Conservation (phyloP, 768 basidiomycete species). For the Mycena crocata region DNA sequence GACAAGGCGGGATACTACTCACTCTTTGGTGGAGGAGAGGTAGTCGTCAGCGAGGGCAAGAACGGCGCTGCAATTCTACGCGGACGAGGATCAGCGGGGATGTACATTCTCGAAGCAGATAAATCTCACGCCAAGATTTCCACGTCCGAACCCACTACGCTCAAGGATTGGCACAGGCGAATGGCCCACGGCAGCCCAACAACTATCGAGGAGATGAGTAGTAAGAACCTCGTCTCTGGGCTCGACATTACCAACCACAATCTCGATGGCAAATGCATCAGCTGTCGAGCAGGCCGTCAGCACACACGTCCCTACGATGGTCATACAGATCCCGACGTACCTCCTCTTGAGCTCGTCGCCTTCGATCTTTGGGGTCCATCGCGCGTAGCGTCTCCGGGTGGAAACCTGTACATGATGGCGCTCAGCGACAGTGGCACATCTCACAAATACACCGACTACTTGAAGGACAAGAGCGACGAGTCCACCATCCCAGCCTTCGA, state of each 20-base stretch:
- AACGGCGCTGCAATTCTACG: neutral
- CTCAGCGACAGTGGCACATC: conserved; percentile 33
- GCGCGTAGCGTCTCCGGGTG: conserved; percentile 27
- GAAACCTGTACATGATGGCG: conserved; percentile 39
- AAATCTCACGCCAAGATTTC: conserved; percentile 8
- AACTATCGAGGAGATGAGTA: neutral
- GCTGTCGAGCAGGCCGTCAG: conserved; percentile 9
- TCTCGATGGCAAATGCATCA: neutral
- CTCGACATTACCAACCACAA: conserved; percentile 33
- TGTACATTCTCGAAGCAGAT: neutral
- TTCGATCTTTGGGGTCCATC: conserved; percentile 43
- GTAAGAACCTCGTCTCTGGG: conserved; percentile 31
- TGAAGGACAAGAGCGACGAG: conserved; percentile 3
- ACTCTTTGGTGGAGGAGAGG: conserved; percentile 10
- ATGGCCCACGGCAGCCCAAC: neutral
- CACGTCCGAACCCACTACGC: neutral
- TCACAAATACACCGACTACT: neutral
- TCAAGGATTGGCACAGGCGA: conserved; percentile 2
- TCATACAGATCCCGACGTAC: conserved; percentile 32
- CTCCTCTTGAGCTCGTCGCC: conserved; percentile 27
- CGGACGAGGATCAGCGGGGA: conserved; percentile 10
- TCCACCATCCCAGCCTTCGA: conserved; percentile 7
- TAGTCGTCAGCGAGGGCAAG: neutral
- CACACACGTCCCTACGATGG: conserved; percentile 12
- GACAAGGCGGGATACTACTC: conserved; percentile 22